A percentile compares a stretch with the other conserved stretches of the same genome.
Conservation (phyloP, 768 basidiomycete species). For the Rhizopogon vesiculosus region DNA sequence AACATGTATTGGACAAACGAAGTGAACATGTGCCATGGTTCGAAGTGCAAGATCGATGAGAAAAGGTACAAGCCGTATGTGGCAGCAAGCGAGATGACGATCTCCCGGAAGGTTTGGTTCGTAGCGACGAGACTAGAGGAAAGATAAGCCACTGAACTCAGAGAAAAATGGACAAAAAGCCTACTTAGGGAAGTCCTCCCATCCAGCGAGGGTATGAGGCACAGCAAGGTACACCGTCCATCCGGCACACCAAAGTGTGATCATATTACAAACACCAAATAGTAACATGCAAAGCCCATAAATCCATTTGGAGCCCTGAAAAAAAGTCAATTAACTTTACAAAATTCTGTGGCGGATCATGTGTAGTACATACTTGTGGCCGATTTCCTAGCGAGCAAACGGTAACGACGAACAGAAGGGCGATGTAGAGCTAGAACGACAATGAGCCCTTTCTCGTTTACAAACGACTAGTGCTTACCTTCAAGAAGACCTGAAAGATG, state of each 20-base stretch:
- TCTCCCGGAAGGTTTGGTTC: constrained; percentile 74
- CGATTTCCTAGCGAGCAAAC: constrained; percentile 92
- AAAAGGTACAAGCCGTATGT: constrained; percentile 85
- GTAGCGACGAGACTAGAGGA: constrained; percentile 50
- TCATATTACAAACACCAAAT: constrained; percentile 74
- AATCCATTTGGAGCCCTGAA: constrained; percentile 79
- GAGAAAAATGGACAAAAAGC: constrained; percentile 16
- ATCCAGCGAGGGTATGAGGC: constrained; percentile 67
- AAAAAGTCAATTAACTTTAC: constrained; percentile 2
- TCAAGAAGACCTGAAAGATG: constrained; percentile 76
- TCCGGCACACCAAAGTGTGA: constrained; percentile 87
- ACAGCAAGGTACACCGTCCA: constrained; percentile 86
- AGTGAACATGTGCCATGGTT: constrained; percentile 98
- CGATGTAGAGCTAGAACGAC: constrained; percentile 64
- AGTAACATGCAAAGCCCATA: constrained; percentile 72
- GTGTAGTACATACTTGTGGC: constrained; percentile 44
- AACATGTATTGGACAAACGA: constrained; percentile 91
- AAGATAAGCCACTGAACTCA: constrained; percentile 9
- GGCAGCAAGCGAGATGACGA: constrained; percentile 73
- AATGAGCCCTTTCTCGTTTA: not conserved
- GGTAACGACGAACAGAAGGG: constrained; percentile 72
- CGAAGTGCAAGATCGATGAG: constrained; percentile 82
- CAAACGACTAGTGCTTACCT: constrained; percentile 23
- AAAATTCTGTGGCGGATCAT: constrained; percentile 2
- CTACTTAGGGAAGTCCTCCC: constrained; percentile 70